These are phyloP conservation scores for Melanogaster broomeanus DNA, from an alignment of 768 basidiomycete genomes.

Conservation along the genomic window DNA sequence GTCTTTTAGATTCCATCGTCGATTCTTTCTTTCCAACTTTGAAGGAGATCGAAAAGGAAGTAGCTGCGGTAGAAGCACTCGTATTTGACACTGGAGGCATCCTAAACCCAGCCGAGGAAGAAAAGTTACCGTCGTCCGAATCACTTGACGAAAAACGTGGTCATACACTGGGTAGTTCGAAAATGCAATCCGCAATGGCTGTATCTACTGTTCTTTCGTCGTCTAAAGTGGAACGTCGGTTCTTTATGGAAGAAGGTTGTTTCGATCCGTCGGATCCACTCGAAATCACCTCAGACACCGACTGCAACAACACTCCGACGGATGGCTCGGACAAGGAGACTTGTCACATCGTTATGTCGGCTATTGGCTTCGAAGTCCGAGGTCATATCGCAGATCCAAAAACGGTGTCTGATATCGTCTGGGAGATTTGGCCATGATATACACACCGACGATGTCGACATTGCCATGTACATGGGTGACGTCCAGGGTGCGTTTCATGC, in stretches of 20 bases:
- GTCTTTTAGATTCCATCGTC: conserved; percentile 88
- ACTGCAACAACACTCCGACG: conserved; percentile 61
- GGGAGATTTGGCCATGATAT: conserved; percentile 36
- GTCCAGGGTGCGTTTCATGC: conserved; percentile 67
- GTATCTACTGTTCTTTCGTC: conserved; percentile 35
- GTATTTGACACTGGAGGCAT: conserved; percentile 44
- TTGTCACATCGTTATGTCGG: conserved; percentile 78
- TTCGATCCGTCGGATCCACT: conserved; percentile 7
- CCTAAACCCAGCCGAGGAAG: not conserved
- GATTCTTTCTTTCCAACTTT: conserved; percentile 91
- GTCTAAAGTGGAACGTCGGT: conserved; percentile 35
- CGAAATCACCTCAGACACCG: conserved; percentile 26
- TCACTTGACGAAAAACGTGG: conserved; percentile 1
- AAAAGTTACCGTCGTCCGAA: not conserved
- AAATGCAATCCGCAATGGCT: conserved; percentile 24
- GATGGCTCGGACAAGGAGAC: conserved; percentile 75
- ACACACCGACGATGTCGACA: conserved; percentile 56
- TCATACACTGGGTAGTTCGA: not conserved
- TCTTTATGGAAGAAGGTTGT: not conserved
- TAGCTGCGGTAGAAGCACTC: conserved; percentile 72
- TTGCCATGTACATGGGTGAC: conserved; percentile 88
- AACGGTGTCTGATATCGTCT: conserved; percentile 54
- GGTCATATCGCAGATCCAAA: conserved; percentile 77
- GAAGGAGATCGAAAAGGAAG: conserved; percentile 78
- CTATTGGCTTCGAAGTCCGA: conserved; percentile 81